phyloP scores from a whole-genome alignment of 306 rosid genomes.

The Luffa acutangula region DNA sequence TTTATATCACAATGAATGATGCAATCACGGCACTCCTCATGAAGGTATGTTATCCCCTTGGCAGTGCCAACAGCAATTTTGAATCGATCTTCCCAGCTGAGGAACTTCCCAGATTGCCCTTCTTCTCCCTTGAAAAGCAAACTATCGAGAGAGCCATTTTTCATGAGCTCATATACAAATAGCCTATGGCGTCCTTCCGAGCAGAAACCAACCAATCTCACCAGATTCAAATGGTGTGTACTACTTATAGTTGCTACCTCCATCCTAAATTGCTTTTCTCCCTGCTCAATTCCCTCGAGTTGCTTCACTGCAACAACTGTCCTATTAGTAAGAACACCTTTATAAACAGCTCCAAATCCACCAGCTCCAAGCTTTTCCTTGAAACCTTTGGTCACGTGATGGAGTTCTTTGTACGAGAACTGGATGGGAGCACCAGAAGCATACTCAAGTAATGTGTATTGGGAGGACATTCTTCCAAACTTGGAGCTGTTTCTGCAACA shows the following conservation, averaged over 20 bases:
- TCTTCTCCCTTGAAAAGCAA: slow-evolving; percentile 34
- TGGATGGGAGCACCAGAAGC: slow-evolving; percentile 89
- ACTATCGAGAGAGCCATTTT: slow-evolving; percentile 60
- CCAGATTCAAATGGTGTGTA: slow-evolving; percentile 83
- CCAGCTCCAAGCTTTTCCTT: slow-evolving; percentile 88
- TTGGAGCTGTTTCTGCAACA: slow-evolving; percentile 44
- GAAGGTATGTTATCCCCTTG: slow-evolving; percentile 76
- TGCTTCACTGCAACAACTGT: slow-evolving; percentile 73
- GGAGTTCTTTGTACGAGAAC: slow-evolving; percentile 64
- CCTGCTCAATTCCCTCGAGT: slow-evolving; percentile 78
- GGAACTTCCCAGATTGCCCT: slow-evolving; percentile 28
- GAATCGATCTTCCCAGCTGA: slow-evolving; percentile 61
- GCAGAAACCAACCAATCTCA: slow-evolving; percentile 76
- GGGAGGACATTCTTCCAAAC: slow-evolving; percentile 48
- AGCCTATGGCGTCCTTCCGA: slow-evolving; percentile 75
- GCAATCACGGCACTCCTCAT: slow-evolving; percentile 82
- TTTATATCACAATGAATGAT: slow-evolving; percentile 79
- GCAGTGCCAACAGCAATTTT: slow-evolving; percentile 64
- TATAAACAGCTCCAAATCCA: slow-evolving; percentile 73
- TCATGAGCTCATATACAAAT: slow-evolving; percentile 76
- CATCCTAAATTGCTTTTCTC: slow-evolving; percentile 80
- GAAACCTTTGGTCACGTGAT: slow-evolving; percentile 59
- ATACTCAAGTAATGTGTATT: slow-evolving; percentile 83
- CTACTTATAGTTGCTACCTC: slow-evolving; percentile 80
- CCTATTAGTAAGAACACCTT: slow-evolving; percentile 49